phyloP scores from a whole-genome alignment of 1,284 basidiomycete species.

The Fomitopsis pinicola region DNA sequence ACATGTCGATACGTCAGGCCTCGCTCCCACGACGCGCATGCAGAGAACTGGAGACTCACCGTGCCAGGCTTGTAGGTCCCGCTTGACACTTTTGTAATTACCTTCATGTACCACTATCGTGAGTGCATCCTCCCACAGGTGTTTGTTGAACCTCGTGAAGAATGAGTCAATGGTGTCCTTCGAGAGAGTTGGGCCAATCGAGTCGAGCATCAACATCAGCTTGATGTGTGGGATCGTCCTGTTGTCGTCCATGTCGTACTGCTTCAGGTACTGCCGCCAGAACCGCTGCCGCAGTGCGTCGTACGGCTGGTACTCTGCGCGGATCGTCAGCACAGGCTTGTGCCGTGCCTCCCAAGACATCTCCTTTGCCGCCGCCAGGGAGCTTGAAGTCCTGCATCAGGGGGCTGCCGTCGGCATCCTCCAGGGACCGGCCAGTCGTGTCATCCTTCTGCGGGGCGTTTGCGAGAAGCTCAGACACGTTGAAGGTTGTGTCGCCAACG shows the following conservation, averaged over 20 bases:
- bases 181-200: conserved; percentile 90
- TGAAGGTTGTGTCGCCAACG: conserved; percentile 73
- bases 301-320: conserved; percentile 93
- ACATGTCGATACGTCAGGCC: background rate
- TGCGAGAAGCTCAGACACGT: conserved; percentile 67
- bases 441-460: conserved; percentile 73
- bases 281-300: conserved; percentile 87
- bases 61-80: conserved; percentile 91
- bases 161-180: conserved; percentile 76
- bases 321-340: conserved; percentile 55
- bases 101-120: conserved; percentile 91
- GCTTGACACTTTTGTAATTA: conserved; percentile 79
- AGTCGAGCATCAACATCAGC: conserved; percentile 95
- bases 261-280: conserved; percentile 87
- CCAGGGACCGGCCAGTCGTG: conserved; percentile 69
- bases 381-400: conserved; percentile 70
- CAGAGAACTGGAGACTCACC: conserved; percentile 38
- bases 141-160: conserved; percentile 71
- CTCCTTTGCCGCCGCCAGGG: conserved; percentile 50
- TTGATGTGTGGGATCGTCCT: conserved; percentile 80
- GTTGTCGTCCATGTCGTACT: conserved; percentile 91
- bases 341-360: conserved; percentile 62
- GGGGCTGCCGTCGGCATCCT: conserved; percentile 46
- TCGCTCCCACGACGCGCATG: background rate
- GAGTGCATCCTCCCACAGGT: conserved; percentile 67